Evolutionary conservation across 495 filamentous ascomycete genomes (phyloP).

Genomic region (Gamarada debralockiae): DNA sequence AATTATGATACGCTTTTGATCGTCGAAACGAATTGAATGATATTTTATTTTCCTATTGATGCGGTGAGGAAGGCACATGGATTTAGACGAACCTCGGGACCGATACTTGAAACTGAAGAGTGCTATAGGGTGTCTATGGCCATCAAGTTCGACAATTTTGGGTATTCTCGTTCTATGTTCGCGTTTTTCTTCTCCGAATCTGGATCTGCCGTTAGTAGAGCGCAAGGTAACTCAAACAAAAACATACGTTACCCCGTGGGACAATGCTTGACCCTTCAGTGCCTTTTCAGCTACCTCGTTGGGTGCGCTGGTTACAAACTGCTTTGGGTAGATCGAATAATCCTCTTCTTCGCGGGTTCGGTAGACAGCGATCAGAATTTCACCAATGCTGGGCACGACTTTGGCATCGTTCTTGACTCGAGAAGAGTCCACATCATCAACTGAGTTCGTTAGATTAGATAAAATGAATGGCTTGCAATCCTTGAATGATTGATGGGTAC

Average conservation of each 20-base stretch:
- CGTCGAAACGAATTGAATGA: too few species aligned
- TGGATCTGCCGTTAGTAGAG: not conserved
- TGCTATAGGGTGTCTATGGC: slow-evolving; percentile 22
- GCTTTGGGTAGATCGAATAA: not conserved
- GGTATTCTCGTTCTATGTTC: not conserved
- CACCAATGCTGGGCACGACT: slow-evolving; percentile 19
- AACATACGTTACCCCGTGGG: slow-evolving; percentile 30
- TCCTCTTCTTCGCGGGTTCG: not conserved
- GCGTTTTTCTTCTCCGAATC: not conserved
- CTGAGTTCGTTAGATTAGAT: too few species aligned
- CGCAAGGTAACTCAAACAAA: too few species aligned
- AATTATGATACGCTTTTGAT: too few species aligned
- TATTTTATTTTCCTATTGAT: too few species aligned
- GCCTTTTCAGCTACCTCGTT: slow-evolving; percentile 32
- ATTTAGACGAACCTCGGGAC: slow-evolving; percentile 22
- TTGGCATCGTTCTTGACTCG: slow-evolving; percentile 27
- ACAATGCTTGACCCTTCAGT: slow-evolving; percentile 31
- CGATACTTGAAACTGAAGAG: slow-evolving; percentile 30
- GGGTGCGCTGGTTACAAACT: not conserved
- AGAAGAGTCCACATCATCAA: slow-evolving; percentile 24
- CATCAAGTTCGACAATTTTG: slow-evolving; percentile 7
- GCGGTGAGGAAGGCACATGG: too few species aligned
- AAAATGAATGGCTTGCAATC: too few species aligned
- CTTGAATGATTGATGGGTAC: too few species aligned
- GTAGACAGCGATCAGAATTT: slow-evolving; percentile 22